Conservation (phyloP, 768 basidiomycete species). For the Podaxis sp. region DNA sequence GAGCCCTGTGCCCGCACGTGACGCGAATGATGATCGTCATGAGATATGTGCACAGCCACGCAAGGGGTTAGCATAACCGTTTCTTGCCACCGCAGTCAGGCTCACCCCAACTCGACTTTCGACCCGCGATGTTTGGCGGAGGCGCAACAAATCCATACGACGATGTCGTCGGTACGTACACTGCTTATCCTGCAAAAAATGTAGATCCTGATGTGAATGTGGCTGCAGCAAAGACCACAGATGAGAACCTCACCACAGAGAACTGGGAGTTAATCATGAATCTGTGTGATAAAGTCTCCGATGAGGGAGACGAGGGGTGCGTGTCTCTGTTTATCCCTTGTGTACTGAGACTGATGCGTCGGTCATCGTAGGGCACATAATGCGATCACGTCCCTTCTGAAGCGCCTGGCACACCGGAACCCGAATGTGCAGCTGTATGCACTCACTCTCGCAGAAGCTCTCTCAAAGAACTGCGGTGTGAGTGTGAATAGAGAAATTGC, state of each 20-base stretch:
- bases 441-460: conserved; percentile 80
- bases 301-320: conserved; percentile 85
- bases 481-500: conserved; percentile 84
- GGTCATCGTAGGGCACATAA: conserved; percentile 68
- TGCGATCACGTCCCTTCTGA: conserved; percentile 80
- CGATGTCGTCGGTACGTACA: conserved; percentile 80
- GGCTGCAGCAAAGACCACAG: conserved; percentile 84
- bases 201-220: conserved; percentile 4
- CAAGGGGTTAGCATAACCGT: not conserved
- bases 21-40: not conserved
- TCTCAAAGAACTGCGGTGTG: conserved; percentile 88
- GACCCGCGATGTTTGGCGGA: conserved; percentile 65
- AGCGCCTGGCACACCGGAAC: conserved; percentile 90
- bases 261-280: conserved; percentile 96
- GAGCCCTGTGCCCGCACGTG: not conserved
- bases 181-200: not conserved
- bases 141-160: conserved; percentile 78
- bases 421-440: conserved; percentile 97
- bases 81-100: not conserved
- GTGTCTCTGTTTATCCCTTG: conserved; percentile 19
- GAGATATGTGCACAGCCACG: conserved; percentile 28
- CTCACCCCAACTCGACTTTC: not conserved
- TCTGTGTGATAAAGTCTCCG: conserved; percentile 93
- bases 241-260: conserved; percentile 92
- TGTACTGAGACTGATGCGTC: not conserved